These are phyloP conservation scores for Papilionanthe hybrid DNA, from an alignment of 116 monocot genomes.

Conservation along the genomic window DNA sequence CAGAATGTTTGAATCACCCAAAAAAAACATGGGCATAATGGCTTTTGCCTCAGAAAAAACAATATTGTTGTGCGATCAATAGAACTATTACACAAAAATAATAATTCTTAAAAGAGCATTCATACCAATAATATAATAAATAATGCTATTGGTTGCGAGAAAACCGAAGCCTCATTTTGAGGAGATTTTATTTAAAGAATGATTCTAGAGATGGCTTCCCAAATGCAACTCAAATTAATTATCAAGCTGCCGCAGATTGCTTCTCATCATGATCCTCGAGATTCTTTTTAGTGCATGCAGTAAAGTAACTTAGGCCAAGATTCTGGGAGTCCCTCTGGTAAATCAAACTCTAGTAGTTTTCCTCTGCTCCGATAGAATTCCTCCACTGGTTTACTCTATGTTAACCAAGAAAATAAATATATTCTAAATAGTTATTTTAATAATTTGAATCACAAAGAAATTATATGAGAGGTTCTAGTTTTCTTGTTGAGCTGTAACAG, in stretches of 20 bases:
- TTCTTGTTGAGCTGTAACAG: no score
- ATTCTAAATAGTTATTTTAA: background rate
- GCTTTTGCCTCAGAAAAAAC: background rate
- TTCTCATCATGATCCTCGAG: conserved; percentile 47
- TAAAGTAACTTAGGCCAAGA: conserved; percentile 71
- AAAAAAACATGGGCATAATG: no score
- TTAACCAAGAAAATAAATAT: conserved; percentile 4
- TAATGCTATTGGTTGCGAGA: background rate
- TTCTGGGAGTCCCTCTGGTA: conserved; percentile 66
- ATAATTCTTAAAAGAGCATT: background rate
- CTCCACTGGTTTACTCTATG: conserved; percentile 84
- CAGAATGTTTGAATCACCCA: no score
- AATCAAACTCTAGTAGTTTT: conserved; percentile 75
- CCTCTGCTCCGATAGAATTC: conserved; percentile 63
- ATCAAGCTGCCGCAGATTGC: conserved; percentile 57
- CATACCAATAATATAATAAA: background rate
- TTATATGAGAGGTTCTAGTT: no score
- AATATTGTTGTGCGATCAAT: background rate
- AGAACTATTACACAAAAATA: background rate
- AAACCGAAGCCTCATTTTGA: background rate
- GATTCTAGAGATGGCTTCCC: background rate
- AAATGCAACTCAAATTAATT: background rate
- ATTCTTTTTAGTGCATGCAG: conserved; percentile 49
- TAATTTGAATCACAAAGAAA: no score
- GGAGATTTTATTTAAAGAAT: conserved; percentile 19